Evolutionary conservation across 2,329 filamentous ascomycete genomes (phyloP).

Genomic region (Mycocentrospora acerina): DNA sequence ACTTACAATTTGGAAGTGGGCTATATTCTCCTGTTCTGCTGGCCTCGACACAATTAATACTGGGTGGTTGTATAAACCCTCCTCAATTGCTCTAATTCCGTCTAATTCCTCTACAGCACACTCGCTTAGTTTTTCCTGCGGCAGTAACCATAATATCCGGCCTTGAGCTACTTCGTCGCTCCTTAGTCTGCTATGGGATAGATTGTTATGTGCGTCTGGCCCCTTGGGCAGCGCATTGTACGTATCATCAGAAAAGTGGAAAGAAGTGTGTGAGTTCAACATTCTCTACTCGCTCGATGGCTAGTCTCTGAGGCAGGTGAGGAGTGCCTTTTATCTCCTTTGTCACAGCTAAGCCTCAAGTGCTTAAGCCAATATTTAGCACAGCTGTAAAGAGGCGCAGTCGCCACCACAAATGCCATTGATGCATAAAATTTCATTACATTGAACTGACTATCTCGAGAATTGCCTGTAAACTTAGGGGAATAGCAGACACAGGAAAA

Average conservation of each 20-base stretch:
- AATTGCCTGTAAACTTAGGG: too few species aligned
- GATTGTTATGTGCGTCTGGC: constrained; percentile 14
- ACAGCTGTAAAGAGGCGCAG: too few species aligned
- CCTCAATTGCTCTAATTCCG: constrained; percentile 35
- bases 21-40: constrained; percentile 20
- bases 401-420: too few species aligned
- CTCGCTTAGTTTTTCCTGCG: constrained; percentile 26
- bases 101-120: constrained; percentile 28
- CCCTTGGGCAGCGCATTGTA: constrained; percentile 1
- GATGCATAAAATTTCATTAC: too few species aligned
- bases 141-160: constrained; percentile 35
- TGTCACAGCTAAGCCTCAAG: too few species aligned
- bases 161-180: constrained; percentile 26
- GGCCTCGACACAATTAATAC: constrained; percentile 37
- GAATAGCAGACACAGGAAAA: too few species aligned
- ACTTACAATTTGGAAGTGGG: constrained; percentile 40
- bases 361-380: too few species aligned
- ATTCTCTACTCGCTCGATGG: too few species aligned
- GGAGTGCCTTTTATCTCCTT: too few species aligned
- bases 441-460: too few species aligned
- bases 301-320: too few species aligned
- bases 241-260: constrained; percentile 4
- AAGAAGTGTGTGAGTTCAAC: constrained; percentile 1
- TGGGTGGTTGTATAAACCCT: constrained; percentile 37
- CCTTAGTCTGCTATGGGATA: constrained; percentile 10